phyloP scores from a whole-genome alignment of 2,329 filamentous ascomycete species.

The Epichloe amarillans region DNA sequence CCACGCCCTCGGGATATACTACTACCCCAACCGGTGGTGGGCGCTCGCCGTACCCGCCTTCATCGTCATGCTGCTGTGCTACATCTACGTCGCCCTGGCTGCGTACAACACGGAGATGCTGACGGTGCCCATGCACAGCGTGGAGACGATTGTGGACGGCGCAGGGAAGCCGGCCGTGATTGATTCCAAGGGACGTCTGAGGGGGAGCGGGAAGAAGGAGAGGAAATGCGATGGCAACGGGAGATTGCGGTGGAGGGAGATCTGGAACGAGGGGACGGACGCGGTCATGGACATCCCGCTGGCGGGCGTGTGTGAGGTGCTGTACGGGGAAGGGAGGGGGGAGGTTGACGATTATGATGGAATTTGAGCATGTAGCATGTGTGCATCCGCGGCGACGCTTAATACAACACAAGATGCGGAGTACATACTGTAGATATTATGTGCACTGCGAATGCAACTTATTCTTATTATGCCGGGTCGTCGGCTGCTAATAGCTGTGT shows the following conservation, averaged over 20 bases:
- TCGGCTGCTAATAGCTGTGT: neutral
- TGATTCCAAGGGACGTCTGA: slow-evolving; percentile 50
- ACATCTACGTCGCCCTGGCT: slow-evolving; percentile 88
- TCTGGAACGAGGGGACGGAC: slow-evolving; percentile 91
- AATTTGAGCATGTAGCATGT: no score
- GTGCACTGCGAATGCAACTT: no score
- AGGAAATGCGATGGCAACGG: slow-evolving; percentile 24
- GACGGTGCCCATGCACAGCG: slow-evolving; percentile 63
- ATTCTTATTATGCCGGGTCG: no score
- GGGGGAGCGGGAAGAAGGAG: slow-evolving; percentile 23
- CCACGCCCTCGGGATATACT: slow-evolving; percentile 84
- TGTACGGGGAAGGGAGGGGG: slow-evolving; percentile 57
- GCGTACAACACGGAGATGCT: slow-evolving; percentile 82
- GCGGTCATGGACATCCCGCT: slow-evolving; percentile 95
- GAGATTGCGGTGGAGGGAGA: slow-evolving; percentile 55
- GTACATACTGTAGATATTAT: no score
- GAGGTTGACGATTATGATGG: neutral
- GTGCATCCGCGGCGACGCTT: no score
- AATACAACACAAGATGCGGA: no score
- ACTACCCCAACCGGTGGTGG: slow-evolving; percentile 98
- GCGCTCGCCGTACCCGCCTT: slow-evolving; percentile 82
- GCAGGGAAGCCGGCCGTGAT: slow-evolving; percentile 75
- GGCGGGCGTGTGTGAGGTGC: slow-evolving; percentile 84
- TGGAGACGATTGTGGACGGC: slow-evolving; percentile 88
- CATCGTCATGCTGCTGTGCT: slow-evolving; percentile 75